These are phyloP conservation scores for Stagonosporopsis chrysanthemi DNA, from an alignment of 2,329 filamentous ascomycete species.

Conservation along the genomic window DNA sequence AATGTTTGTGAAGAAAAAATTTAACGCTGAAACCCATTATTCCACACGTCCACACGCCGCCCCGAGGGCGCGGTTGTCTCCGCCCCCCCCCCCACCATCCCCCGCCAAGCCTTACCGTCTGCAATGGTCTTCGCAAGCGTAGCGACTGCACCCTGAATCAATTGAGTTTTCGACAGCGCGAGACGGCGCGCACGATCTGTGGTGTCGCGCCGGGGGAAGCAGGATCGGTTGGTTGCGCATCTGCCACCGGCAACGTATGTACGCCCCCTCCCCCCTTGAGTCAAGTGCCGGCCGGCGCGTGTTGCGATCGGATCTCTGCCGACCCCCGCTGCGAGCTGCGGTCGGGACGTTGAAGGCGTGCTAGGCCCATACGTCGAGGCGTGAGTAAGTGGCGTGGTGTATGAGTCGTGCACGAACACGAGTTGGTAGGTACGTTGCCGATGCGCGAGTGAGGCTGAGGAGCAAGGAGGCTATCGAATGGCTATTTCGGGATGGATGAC, in stretches of 20 bases:
- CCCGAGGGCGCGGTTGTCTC: neutral
- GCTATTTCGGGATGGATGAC: neutral
- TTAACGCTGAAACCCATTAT: neutral
- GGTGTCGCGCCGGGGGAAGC: neutral
- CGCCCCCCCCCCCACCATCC: too few species aligned
- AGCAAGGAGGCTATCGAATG: slow-evolving; percentile 5
- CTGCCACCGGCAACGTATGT: too few species aligned
- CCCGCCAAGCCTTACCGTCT: neutral
- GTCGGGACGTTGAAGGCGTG: slow-evolving; percentile 17
- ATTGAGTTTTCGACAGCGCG: neutral
- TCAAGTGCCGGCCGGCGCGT: neutral
- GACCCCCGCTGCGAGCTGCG: slow-evolving; percentile 3
- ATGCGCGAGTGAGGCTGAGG: neutral
- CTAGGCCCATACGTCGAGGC: slow-evolving; percentile 7
- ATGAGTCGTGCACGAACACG: slow-evolving; percentile 7
- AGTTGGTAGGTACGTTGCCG: neutral
- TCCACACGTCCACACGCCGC: neutral
- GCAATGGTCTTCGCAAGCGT: neutral
- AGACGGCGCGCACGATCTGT: neutral
- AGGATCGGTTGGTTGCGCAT: neutral
- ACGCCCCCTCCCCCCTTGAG: too few species aligned
- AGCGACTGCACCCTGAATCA: neutral
- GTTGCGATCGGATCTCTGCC: slow-evolving; percentile 11
- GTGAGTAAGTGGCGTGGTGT: neutral
- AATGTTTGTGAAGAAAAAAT: neutral